Evolutionary conservation across 768 basidiomycete species (phyloP).

Genomic region (Tephrocybe rancida): DNA sequence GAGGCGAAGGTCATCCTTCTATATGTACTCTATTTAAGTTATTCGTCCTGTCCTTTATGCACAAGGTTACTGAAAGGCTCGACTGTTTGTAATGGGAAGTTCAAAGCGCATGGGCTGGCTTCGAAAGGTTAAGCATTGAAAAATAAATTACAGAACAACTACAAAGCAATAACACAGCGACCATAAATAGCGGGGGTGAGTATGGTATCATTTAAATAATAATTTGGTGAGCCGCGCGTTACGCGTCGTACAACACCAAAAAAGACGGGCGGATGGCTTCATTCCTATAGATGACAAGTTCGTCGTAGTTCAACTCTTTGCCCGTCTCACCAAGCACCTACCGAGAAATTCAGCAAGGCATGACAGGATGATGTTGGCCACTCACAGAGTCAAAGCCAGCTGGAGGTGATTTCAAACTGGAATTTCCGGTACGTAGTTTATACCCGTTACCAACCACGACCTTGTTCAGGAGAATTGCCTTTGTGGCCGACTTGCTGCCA

Average conservation of each 20-base stretch:
- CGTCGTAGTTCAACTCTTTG: conserved; percentile 69
- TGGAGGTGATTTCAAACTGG: conserved; percentile 57
- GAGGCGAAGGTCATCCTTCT: neutral
- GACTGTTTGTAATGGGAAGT: no score
- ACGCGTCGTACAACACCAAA: conserved; percentile 67
- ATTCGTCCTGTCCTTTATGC: no score
- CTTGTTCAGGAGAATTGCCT: conserved; percentile 71
- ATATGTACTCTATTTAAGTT: no score
- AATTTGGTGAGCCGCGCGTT: no score
- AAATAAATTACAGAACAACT: no score
- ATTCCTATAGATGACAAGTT: conserved; percentile 69
- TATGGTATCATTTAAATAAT: no score
- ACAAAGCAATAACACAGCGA: no score
- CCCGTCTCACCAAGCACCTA: conserved; percentile 73
- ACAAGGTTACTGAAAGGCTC: no score
- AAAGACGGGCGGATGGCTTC: conserved; percentile 75
- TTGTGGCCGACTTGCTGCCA: conserved; percentile 53
- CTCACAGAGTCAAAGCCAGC: conserved; percentile 68
- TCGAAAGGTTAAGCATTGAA: no score
- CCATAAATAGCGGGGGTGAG: no score
- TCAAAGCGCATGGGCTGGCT: no score
- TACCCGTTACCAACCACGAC: conserved; percentile 72
- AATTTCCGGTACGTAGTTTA: conserved; percentile 63
- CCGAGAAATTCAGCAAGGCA: neutral
- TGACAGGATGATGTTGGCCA: conserved; percentile 12